Base-by-base conservation (phyloP, 192 early-diverging fungal species). In the Coemansia sp. region DNA sequence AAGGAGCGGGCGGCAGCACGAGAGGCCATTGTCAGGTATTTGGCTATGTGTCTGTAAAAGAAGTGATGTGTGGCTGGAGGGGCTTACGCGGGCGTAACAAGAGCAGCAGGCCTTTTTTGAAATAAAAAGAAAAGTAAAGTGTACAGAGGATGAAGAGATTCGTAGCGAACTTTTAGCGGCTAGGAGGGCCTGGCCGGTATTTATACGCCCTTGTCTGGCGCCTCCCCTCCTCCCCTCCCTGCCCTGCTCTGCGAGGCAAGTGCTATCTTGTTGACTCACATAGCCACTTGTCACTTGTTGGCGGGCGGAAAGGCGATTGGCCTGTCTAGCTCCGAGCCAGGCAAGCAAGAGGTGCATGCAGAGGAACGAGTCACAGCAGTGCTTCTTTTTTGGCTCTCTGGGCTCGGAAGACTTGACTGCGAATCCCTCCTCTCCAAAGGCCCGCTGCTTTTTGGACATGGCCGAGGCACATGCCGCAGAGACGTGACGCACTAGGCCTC, bases 1-100 rank as follows among this genome's bases (percentile, higher is more conserved):
- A 81, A 42, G 53, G 78, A 39, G 66, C 78, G 78, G 31, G 69
- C 62, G 15, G 70, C 79, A 67, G 79, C 41, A 70, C 79, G 79
- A 58, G 73, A 76, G 51, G 73, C 79, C 79, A 82, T 82, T 65
- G 46, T 68, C 37, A 67, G n/a, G 32, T 37, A 32, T 38, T 38
- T 20, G 56, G 35, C 56, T 64, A 42, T 66, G 45, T 64, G 35
- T 53, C 17, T 59, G 6, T 41, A 53, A 64, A 25, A 27, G 24
- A 38, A 15, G n/a, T 45, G 25, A 64, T 7, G 4, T 24, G 24
- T 22, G 24, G 22, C 14, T 8, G n/a, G 17, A 19, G 35, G 17
- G 29, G 35, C 58, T 59, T 59, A 39, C 51, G 51, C 27, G 15
- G 29, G 51, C 51, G 51, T 54, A 17, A 54, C 51, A n/a, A n/a